Conservation (phyloP, 192 early-diverging fungal genomes). For the Coemansia sp. region DNA sequence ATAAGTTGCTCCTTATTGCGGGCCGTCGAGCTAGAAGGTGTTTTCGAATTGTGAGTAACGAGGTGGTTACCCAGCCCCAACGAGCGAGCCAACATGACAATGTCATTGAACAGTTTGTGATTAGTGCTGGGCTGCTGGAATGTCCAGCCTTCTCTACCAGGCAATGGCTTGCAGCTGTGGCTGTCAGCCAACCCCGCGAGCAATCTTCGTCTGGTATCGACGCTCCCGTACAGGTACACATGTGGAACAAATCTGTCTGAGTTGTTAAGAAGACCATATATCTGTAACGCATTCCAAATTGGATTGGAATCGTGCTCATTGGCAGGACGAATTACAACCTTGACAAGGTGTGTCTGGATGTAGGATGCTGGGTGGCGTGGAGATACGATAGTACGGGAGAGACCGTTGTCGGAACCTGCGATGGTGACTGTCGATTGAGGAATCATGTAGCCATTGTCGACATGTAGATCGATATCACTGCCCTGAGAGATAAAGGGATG, state of each 20-base stretch:
- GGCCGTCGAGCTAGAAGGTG: neutral
- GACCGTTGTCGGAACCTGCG: neutral
- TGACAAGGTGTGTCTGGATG: conserved; percentile 4
- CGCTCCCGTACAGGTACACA: conserved; percentile 10
- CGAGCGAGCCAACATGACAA: conserved; percentile 13
- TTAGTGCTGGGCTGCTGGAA: conserved; percentile 9
- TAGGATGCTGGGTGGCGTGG: conserved; percentile 16
- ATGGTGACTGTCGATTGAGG: neutral
- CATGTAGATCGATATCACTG: neutral
- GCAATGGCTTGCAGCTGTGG: neutral
- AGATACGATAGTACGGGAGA: conserved; percentile 6
- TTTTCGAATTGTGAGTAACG: neutral
- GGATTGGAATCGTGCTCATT: neutral
- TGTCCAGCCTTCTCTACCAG: conserved; percentile 6
- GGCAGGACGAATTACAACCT: conserved; percentile 9
- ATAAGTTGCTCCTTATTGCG: neutral
- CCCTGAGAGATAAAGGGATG: neutral
- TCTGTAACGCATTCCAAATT: conserved; percentile 10
- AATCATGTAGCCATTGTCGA: neutral
- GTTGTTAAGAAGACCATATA: conserved; percentile 2
- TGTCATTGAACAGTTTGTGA: conserved; percentile 14
- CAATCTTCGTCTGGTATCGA: conserved; percentile 14
- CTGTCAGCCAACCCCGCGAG: conserved; percentile 18
- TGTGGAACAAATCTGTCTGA: conserved; percentile 9
- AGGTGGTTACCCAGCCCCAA: conserved; percentile 19